Evolutionary conservation across 371 early-diverging fungal genomes (phyloP).

Genomic region (Mucor saturninus): DNA sequence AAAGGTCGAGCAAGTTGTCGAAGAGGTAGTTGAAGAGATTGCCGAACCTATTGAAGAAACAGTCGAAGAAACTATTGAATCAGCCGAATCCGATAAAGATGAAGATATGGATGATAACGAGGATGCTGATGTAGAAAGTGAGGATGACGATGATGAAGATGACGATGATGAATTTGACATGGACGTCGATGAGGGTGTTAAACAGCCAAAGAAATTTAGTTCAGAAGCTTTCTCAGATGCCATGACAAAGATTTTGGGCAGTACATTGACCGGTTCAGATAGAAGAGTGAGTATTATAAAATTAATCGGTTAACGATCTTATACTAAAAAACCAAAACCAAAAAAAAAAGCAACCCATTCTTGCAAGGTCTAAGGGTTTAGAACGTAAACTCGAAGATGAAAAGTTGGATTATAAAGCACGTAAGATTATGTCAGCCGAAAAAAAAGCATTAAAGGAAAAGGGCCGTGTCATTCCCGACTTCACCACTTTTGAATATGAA

Average conservation of each 20-base stretch:
- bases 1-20: slow-evolving; percentile 1
- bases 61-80: slow-evolving; percentile 9
- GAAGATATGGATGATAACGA: slow-evolving; percentile 12
- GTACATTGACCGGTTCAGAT: slow-evolving; percentile 54
- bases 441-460: slow-evolving; percentile 63
- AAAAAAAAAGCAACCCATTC: slow-evolving; percentile 64
- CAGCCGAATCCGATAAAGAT: slow-evolving; percentile 9
- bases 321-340: background rate
- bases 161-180: slow-evolving; percentile 24
- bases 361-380: slow-evolving; percentile 73
- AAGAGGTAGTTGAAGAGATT: slow-evolving; percentile 3
- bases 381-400: slow-evolving; percentile 78
- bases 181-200: slow-evolving; percentile 22
- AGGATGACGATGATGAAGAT: slow-evolving; percentile 18
- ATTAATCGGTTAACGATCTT: background rate
- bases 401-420: slow-evolving; percentile 79
- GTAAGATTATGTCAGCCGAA: slow-evolving; percentile 68
- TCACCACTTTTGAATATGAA: slow-evolving; percentile 74
- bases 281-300: slow-evolving; percentile 34
- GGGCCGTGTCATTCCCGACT: slow-evolving; percentile 72
- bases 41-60: background rate
- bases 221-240: slow-evolving; percentile 63
- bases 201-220: slow-evolving; percentile 51
- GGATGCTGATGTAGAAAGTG: slow-evolving; percentile 13
- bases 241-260: slow-evolving; percentile 73